Evolutionary conservation across 2,329 filamentous ascomycete species (phyloP).

Genomic region (Fusarium fujikuroi): DNA sequence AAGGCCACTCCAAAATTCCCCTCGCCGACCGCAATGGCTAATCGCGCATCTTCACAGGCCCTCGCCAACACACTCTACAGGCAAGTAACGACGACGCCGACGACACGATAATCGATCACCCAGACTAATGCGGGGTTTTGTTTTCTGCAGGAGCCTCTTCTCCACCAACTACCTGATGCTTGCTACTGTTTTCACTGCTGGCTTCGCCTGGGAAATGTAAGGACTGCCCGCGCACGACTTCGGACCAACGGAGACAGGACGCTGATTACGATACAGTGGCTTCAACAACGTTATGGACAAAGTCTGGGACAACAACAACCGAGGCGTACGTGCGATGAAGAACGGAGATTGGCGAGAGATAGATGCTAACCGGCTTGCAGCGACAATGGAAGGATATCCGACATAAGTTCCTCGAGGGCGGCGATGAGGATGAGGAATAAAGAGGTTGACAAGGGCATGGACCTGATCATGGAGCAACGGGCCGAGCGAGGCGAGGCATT

Average conservation of each 20-base stretch:
- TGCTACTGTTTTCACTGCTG: constrained; percentile 83
- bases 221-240: constrained; percentile 49
- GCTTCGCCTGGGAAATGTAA: constrained; percentile 95
- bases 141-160: constrained; percentile 75
- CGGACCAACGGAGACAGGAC: constrained; percentile 34
- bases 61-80: constrained; percentile 53
- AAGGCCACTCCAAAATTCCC: background rate
- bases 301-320: constrained; percentile 92
- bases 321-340: constrained; percentile 74
- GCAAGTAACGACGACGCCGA: constrained; percentile 48
- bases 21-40: constrained; percentile 43
- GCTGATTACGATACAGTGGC: constrained; percentile 66
- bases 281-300: constrained; percentile 86
- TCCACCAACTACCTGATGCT: constrained; percentile 90
- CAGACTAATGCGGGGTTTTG: constrained; percentile 39
- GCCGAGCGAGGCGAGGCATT: constrained; percentile 35
- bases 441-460: constrained; percentile 11
- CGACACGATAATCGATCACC: constrained; percentile 28
- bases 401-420: constrained; percentile 80
- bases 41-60: constrained; percentile 52
- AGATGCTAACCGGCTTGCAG: constrained; percentile 60
- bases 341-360: background rate
- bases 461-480: constrained; percentile 31
- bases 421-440: constrained; percentile 58
- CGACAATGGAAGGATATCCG: constrained; percentile 99